Evolutionary conservation across 306 rosid genomes (phyloP), one percentile per base, ranked within the genome.

Genomic region (Pachyrhizus erosus): DNA sequence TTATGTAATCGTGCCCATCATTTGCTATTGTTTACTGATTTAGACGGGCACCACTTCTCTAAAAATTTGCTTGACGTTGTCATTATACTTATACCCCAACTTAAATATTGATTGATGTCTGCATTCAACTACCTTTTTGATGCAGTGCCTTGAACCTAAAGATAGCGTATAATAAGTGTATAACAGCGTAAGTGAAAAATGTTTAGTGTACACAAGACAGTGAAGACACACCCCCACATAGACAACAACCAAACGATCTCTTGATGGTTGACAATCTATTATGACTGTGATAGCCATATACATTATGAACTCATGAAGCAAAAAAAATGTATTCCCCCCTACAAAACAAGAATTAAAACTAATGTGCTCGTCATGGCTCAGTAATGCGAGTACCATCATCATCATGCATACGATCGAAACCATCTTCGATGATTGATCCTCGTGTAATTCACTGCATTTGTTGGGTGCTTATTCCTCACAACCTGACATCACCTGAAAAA

Each of bases 401-500:
- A 67, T 77, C 61, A 33, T 21, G 57, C 29, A 48, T 57, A 31
- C 73, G 61, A 51, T 31, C 31, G 37, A 77, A 45, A 43, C 64
- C 58, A 82, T 64, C 52, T 64, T 14, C 73, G 61, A 78, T 29
- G 81, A 82, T 60, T 29, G 81, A 79, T 68, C 83, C 61, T 52
- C 74, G 10, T 27, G 87, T 46, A 64, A 66, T 39, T 24, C 46
- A 77, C 79, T 55, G 75, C 29, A 48, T 40, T 58, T 46, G 12
- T 52, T 39, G 62, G 79, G 84, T 70, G 68, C 78, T 17, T 66
- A 80, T 69, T 42, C 65, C 70, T 77, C 70, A 76, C 26, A 29
- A 65, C 33, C 46, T 60, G 52, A 76, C 34, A 68, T 86, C 80
- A 79, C 86, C 92, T 87, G 90, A 13, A 76, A 80, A 87, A 72